Base-by-base conservation (phyloP, 2,329 filamentous ascomycete genomes). In the Calonectria montana region DNA sequence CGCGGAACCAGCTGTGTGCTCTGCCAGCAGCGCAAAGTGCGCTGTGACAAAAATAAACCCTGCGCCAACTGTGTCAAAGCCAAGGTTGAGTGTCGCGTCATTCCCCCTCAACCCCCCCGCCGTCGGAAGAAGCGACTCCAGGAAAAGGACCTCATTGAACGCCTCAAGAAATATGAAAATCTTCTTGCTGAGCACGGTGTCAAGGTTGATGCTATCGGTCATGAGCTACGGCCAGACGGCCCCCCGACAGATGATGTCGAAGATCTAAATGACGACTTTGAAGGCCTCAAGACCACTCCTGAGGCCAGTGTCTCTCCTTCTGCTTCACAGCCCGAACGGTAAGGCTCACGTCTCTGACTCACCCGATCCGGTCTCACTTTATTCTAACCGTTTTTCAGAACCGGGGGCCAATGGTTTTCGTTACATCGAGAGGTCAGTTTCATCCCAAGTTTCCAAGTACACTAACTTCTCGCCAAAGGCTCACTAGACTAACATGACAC, bases 1-100 rank as follows among this genome's bases (percentile, higher is more conserved):
- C 86, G 89, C 62, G 89, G 89, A 70, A 89, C 90, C 73, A 90
- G 89, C 72, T 96, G 94, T 78, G 87, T 94, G 16, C 87, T 92
- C 23, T 96, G 94, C 79, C 93, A 95, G 80, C 92, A 94, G 80
- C 90, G 93, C 72, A 95, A 95, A 81, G 89, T 95, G 48, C 91
- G 91, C 71, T 95, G 93, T 82, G 91, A 94, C 82, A 93, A 92
- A 82, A 90, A 88, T 76, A 91, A 91, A 82, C 93, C 93, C 18
- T 95, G 93, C 79, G 86, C 88, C 77, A 92, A 93, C 82, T 94
- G 93, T 79, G 85, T 91, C 80, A 92, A 89, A 82, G 88, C 89
- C 65, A 84, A 87, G 25, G 88, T 88, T 37, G 89, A 93, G 75
- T 95, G 91, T 80, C 86, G 87, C 43, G 89, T 92, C 9, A 83